Evolutionary conservation across 1,284 basidiomycete genomes (phyloP).

Genomic region (Garcileccinum viscosum): DNA sequence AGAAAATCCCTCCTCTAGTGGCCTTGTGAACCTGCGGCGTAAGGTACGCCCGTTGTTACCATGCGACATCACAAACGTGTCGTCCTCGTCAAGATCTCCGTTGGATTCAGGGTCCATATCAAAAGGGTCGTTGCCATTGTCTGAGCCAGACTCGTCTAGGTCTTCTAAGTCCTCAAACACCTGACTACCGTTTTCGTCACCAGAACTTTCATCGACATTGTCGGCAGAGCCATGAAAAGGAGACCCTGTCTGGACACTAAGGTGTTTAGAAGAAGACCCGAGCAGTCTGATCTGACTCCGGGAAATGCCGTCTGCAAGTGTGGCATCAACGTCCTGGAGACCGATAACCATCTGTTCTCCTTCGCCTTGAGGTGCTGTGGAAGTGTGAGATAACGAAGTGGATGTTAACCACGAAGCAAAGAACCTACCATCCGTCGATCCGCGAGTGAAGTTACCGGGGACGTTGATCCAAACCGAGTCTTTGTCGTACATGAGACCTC

Average conservation of each 20-base stretch:
- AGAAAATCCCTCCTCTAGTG: constrained; percentile 40
- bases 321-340: constrained; percentile 85
- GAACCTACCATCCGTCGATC: constrained; percentile 61
- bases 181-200: constrained; percentile 8
- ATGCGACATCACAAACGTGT: constrained; percentile 34
- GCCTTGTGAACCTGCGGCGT: constrained; percentile 54
- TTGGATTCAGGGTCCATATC: constrained; percentile 35
- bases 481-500: constrained; percentile 97
- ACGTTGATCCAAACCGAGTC: constrained; percentile 99
- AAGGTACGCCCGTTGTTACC: constrained; percentile 53
- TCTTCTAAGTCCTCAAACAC: constrained; percentile 32
- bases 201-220: constrained; percentile 28
- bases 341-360: constrained; percentile 98
- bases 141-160: constrained; percentile 25
- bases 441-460: constrained; percentile 88
- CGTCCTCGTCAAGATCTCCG: constrained; percentile 16
- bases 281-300: constrained; percentile 88
- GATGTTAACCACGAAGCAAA: neutral
- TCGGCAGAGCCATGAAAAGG: constrained; percentile 39
- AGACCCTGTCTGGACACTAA: constrained; percentile 41
- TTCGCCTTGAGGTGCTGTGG: constrained; percentile 74
- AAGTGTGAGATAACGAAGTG: neutral
- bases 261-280: constrained; percentile 73
- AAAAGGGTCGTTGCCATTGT: neutral
- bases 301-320: constrained; percentile 85